These are phyloP conservation scores for Trametes hirsuta DNA, from an alignment of 1,284 basidiomycete genomes.

Conservation along the genomic window DNA sequence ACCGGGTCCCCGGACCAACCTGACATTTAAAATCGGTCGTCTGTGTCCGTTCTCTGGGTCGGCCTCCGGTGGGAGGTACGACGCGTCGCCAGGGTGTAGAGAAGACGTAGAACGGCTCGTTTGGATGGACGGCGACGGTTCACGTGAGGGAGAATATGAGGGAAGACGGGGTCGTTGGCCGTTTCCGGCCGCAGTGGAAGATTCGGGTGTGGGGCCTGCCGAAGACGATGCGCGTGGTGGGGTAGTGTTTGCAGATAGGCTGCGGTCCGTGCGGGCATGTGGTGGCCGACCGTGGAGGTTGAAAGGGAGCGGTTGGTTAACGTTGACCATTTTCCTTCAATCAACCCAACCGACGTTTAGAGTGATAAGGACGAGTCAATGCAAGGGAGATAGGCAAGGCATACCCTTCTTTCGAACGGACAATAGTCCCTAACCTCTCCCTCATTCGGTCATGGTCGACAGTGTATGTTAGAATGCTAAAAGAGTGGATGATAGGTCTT, in stretches of 20 bases:
- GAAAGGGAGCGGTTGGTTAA: slow-evolving; percentile 65
- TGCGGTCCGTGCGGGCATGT: slow-evolving; percentile 32
- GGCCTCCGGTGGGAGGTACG: slow-evolving; percentile 33
- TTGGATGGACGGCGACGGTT: slow-evolving; percentile 34
- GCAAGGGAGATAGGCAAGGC: slow-evolving; percentile 27
- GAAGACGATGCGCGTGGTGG: slow-evolving; percentile 29
- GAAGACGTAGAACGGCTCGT: slow-evolving; percentile 37
- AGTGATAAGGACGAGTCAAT: slow-evolving; percentile 1
- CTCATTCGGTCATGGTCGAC: slow-evolving; percentile 57
- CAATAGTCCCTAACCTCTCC: slow-evolving; percentile 58
- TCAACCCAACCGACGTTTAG: not conserved
- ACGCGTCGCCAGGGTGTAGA: slow-evolving; percentile 36
- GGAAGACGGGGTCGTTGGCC: slow-evolving; percentile 13
- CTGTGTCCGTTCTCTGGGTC: slow-evolving; percentile 28
- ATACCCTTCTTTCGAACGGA: slow-evolving; percentile 66
- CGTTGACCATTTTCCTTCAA: slow-evolving; percentile 73
- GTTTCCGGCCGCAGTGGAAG: slow-evolving; percentile 12
- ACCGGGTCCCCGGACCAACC: slow-evolving; percentile 29
- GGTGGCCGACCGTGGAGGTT: slow-evolving; percentile 58
- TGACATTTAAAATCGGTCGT: slow-evolving; percentile 31
- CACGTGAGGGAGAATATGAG: slow-evolving; percentile 30
- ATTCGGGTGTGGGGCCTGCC: slow-evolving; percentile 13
- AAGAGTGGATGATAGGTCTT: not conserved
- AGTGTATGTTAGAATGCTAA: slow-evolving; percentile 30
- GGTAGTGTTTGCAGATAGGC: slow-evolving; percentile 28